Conservation (phyloP, 2,329 filamentous ascomycete species). For the Aspergillus sclerotialis region DNA sequence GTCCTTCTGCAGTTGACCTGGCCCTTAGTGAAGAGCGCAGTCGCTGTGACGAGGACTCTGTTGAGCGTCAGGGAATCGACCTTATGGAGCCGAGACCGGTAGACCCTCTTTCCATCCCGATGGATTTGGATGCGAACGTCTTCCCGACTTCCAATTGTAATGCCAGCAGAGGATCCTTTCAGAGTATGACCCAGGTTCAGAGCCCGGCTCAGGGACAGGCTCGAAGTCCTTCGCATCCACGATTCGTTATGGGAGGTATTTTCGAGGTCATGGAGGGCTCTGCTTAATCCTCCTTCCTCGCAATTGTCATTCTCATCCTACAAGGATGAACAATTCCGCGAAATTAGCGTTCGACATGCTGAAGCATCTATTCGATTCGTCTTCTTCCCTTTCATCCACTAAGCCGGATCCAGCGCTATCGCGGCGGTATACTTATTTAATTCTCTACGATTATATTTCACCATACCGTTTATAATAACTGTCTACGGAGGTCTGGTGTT, state of each 20-base stretch:
- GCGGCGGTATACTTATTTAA: not conserved
- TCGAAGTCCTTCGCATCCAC: constrained; percentile 18
- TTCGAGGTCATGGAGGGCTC: constrained; percentile 41
- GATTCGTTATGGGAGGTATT: constrained; percentile 41
- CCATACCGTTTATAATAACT: not conserved
- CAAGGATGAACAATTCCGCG: not conserved
- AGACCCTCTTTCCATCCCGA: constrained; percentile 22
- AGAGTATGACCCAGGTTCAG: constrained; percentile 1
- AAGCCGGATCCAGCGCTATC: not conserved
- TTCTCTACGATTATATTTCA: not conserved
- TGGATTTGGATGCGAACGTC: constrained; percentile 15
- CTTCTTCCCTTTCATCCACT: too few relatives aligned
- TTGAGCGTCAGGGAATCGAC: constrained; percentile 35
- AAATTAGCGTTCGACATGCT: too few relatives aligned
- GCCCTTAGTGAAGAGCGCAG: constrained; percentile 37
- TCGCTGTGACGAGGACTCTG: constrained; percentile 29
- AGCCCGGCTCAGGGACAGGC: constrained; percentile 4
- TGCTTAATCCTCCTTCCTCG: constrained; percentile 17
- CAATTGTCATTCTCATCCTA: constrained; percentile 1
- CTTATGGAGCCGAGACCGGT: constrained; percentile 41
- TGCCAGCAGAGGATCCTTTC: not conserved
- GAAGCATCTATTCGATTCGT: too few relatives aligned
- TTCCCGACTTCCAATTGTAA: constrained; percentile 6
- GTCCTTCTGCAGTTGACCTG: constrained; percentile 38
- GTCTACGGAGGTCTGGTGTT: not conserved